phyloP scores from a whole-genome alignment of 2,329 filamentous ascomycete species.

The Aspergillus jensenii region DNA sequence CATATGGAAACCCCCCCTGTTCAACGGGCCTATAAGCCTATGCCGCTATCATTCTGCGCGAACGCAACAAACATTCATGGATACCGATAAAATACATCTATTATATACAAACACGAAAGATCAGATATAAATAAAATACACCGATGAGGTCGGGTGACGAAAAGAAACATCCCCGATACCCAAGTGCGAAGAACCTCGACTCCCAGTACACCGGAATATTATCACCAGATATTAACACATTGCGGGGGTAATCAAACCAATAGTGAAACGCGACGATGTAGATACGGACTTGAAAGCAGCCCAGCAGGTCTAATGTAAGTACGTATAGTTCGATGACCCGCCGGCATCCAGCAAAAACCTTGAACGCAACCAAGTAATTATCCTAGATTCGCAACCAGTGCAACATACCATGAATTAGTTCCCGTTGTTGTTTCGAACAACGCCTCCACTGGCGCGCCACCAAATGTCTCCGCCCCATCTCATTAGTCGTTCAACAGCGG shows the following conservation, averaged over 20 bases:
- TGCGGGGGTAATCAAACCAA: background rate
- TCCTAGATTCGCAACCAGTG: background rate
- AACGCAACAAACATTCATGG: background rate
- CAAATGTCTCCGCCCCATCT: constrained; percentile 92
- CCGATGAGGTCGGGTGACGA: background rate
- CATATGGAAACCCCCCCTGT: too few relatives aligned
- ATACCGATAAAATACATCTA: background rate
- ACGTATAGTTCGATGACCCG: background rate
- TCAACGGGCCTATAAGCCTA: too few relatives aligned
- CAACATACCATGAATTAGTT: constrained; percentile 2
- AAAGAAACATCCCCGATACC: background rate
- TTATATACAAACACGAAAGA: background rate
- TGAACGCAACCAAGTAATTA: background rate
- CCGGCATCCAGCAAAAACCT: background rate
- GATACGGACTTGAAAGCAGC: background rate
- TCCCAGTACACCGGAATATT: background rate
- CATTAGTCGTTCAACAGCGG: constrained; percentile 77
- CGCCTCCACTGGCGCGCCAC: constrained; percentile 81
- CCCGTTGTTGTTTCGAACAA: constrained; percentile 41
- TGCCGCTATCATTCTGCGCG: background rate
- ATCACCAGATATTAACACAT: background rate
- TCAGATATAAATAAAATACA: background rate
- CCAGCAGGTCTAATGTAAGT: background rate
- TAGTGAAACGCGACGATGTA: background rate
- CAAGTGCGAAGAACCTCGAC: background rate